These are phyloP conservation scores for Suhomyces xylopsoci DNA, from an alignment of 805 yeast species.

Conservation along the genomic window DNA sequence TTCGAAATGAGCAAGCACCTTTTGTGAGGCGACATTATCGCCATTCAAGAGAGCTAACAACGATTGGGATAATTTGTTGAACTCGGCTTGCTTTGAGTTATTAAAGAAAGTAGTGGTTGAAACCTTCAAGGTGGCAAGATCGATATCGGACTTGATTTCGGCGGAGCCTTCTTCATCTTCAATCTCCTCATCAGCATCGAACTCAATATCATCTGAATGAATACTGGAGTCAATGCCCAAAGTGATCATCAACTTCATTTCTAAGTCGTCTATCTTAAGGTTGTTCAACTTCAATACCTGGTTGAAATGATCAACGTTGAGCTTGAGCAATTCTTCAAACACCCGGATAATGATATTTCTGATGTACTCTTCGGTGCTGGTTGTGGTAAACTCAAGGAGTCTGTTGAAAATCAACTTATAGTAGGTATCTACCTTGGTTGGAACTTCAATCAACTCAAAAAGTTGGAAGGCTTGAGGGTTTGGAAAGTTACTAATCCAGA, in stretches of 20 bases:
- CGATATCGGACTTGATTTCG: slow-evolving; percentile 17
- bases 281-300: slow-evolving; percentile 15
- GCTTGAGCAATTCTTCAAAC: slow-evolving; percentile 21
- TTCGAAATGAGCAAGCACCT: slow-evolving; percentile 12
- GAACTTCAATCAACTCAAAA: slow-evolving; percentile 21
- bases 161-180: slow-evolving; percentile 15
- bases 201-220: slow-evolving; percentile 29
- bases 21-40: slow-evolving; percentile 9
- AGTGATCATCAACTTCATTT: slow-evolving; percentile 65
- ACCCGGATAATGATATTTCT: slow-evolving; percentile 15
- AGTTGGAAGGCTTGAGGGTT: slow-evolving; percentile 17
- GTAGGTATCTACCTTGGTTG: slow-evolving; percentile 9
- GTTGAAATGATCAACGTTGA: slow-evolving; percentile 19
- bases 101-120: slow-evolving; percentile 33
- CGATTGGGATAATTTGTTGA: slow-evolving; percentile 37
- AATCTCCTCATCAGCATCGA: slow-evolving; percentile 16
- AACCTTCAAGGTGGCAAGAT: slow-evolving; percentile 13
- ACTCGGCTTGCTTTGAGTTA: slow-evolving; percentile 35
- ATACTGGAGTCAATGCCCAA: slow-evolving; percentile 30
- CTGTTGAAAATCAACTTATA: slow-evolving; percentile 16
- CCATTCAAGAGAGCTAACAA: slow-evolving; percentile 26
- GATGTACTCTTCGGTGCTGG: slow-evolving; percentile 12
- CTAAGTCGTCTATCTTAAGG: slow-evolving; percentile 32
- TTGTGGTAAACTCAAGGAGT: slow-evolving; percentile 10
- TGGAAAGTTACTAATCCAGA: slow-evolving; percentile 24